Base-by-base conservation (phyloP, 768 basidiomycete genomes). In the Rhodosporidiobolus sp. region DNA sequence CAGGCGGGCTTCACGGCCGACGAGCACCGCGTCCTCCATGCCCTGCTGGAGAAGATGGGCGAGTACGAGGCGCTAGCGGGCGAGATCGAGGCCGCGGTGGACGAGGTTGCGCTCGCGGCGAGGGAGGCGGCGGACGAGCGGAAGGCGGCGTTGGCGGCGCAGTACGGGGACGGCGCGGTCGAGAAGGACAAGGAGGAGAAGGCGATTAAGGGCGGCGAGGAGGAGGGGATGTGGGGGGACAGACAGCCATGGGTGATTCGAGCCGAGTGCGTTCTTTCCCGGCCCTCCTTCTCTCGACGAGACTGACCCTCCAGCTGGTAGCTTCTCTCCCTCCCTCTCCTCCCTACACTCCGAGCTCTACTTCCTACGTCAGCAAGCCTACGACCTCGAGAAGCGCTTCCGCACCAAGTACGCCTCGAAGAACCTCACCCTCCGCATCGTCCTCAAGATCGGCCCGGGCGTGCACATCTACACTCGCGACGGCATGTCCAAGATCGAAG, bases 61-160 rank as follows among this genome's bases (percentile, higher is more conserved):
- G 82, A 84, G 63, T 82, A 92, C 43, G 75, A 80, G 26, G 79
- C 78, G 49, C 83, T 94, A n/a, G 85, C 87, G 24, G 76, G 79
- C 38, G 84, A 84, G 55, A 92, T 94, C 55, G 81, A 83, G 46
- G 43, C 22, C 17, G 70, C 70, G 43, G 54, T 75, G 17, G 74
- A 72, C 28, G 74, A 75, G 60, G 67, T 67, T 9, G 70, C 28
- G 77, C 79, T 55, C 86, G 88, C 24, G 75, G 88, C 55, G 79
- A 82, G 62, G 75, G 79, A 49, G 68, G 72, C 53, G 81, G 83
- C 28, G 52, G 61, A 55, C 48, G 72, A 64, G 62, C 52, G 50
- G 50, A 68, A 53, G 63, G 56, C 58, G 11, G 59, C 30, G 58
- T 26, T 68, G 28, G 38, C 26, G n/a, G 70, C 64, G 14, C 60